Conservation (phyloP, 108 stramenopile genomes). For the Fragilariopsis cylindrus region DNA sequence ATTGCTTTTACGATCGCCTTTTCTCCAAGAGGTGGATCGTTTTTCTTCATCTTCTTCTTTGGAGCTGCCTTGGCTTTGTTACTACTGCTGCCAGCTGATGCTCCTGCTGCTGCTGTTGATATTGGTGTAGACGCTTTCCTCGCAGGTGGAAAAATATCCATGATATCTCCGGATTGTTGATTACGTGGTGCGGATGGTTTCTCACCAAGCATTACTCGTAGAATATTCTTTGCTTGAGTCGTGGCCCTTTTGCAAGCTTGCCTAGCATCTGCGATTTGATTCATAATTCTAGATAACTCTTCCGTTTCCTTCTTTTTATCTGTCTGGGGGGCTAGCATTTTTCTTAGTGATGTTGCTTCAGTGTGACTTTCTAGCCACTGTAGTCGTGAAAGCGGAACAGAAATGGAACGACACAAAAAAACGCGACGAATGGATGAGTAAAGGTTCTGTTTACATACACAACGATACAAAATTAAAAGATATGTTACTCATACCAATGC, state of each 20-base stretch:
- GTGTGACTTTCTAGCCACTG: conserved; percentile 22
- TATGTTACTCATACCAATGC: conserved; percentile 14
- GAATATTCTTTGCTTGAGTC: conserved; percentile 33
- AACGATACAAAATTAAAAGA: neutral
- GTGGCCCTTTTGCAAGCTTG: conserved; percentile 1
- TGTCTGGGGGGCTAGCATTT: conserved; percentile 6
- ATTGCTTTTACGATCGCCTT: conserved; percentile 27
- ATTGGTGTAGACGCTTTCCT: conserved; percentile 1
- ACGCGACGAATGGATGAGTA: neutral
- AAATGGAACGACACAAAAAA: conserved; percentile 16
- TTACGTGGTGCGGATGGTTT: conserved; percentile 11
- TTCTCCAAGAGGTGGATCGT: conserved; percentile 28
- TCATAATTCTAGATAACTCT: conserved; percentile 23
- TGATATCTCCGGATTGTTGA: neutral
- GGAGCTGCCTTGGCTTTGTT: conserved; percentile 3
- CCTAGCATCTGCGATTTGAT: conserved; percentile 25
- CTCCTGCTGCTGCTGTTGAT: neutral
- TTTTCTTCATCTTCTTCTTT: conserved; percentile 9
- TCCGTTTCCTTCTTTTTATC: conserved; percentile 11
- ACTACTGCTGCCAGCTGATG: neutral
- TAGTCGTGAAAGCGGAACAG: neutral
- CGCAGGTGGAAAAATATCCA: conserved; percentile 9
- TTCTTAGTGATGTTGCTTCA: conserved; percentile 51
- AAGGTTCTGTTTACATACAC: neutral
- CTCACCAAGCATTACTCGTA: conserved; percentile 36